Evolutionary conservation across 2,329 filamentous ascomycete genomes (phyloP), one percentile per base, ranked within the genome.

Genomic region (Dichotomopilus funicola): DNA sequence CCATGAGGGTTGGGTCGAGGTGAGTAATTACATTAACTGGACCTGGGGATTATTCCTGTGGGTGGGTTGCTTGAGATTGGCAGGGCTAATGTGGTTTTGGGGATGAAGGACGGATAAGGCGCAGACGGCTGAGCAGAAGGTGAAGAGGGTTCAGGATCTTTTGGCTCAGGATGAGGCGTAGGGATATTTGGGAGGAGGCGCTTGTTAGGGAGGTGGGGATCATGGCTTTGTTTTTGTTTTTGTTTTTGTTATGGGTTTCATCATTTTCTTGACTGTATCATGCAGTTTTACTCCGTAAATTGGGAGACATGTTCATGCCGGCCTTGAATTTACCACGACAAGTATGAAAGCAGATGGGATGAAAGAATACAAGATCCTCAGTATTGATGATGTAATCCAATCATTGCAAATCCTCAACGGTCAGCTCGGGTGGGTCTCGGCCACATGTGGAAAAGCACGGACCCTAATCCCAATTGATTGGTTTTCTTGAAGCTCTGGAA

Each of bases 1-100:
- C 92, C 68, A 91, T 97, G 74, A 78, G 92, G 10, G 85, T 91
- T 44, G 92, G 92, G 1, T 87, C 87, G 34, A 83, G 87, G 86
- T 87, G 63, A 67, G 77, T 19, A 44, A 1, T n/a, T 12, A n/a
- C 34, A 10, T 7, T 13, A 7, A 47, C 11, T 38, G 19, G 19
- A 27, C 19, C 19, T 27, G 19, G 19, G 19, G 19, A 27, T 27
- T 27, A 27, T 3, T 27, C 19, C 40, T 12, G 11, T 12, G 6
- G 6, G 7, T 8, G 13, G 10, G 8, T 10, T 11, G 52, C 8
- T 34, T 3, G 4, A n/a, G 11, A 2, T 3, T 27, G 31, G 13
- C 9, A 6, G n/a, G 40, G 19, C 51, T 54, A 12, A 47, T 31
- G 13, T 33, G 37, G 44, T 44, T 44, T 27, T 13, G 34, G 59